Percentiles rank a stretch among this genome's conserved stretches.
phyloP scores from a whole-genome alignment of 805 yeast species.

The Kregervanrija delftensis region DNA sequence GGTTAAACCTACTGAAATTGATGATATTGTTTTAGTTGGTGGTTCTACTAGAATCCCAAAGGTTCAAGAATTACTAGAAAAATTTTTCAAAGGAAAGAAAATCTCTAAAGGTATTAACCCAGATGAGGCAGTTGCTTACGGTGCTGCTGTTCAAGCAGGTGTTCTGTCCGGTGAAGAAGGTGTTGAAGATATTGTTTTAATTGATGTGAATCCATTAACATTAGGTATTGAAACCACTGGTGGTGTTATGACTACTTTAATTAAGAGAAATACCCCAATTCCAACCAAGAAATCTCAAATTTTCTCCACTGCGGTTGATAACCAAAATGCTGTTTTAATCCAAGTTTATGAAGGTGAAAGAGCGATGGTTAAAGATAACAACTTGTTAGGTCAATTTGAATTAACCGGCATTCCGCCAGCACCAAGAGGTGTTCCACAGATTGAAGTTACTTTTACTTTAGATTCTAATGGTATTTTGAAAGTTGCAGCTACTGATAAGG shows the following conservation, averaged over 20 bases:
- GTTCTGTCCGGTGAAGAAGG: slow-evolving; percentile 94
- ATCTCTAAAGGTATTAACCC: slow-evolving; percentile 97
- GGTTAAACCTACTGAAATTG: slow-evolving; percentile 76
- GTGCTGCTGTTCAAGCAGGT: slow-evolving; percentile 99
- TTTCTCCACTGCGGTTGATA: slow-evolving; percentile 93
- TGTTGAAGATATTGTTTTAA: slow-evolving; percentile 79
- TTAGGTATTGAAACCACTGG: slow-evolving; percentile 96
- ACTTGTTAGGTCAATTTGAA: slow-evolving; percentile 80
- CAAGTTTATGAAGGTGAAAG: slow-evolving; percentile 97
- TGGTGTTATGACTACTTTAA: slow-evolving; percentile 94
- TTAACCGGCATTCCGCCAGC: slow-evolving; percentile 85
- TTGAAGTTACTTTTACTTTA: slow-evolving; percentile 81
- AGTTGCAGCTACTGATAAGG: slow-evolving; percentile 85
- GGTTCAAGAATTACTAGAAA: slow-evolving; percentile 88
- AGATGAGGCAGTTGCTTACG: slow-evolving; percentile 98
- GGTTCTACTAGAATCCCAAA: slow-evolving; percentile 99
- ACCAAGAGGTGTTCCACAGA: slow-evolving; percentile 88
- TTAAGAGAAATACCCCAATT: slow-evolving; percentile 90
- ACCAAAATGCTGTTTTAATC: slow-evolving; percentile 91
- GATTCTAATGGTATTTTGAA: slow-evolving; percentile 86
- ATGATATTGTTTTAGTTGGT: slow-evolving; percentile 96
- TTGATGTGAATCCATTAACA: slow-evolving; percentile 92
- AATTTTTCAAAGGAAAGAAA: slow-evolving; percentile 88
- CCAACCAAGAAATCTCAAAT: slow-evolving; percentile 95
- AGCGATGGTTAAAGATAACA: slow-evolving; percentile 90